Evolutionary conservation across 2,329 filamentous ascomycete genomes (phyloP).

Genomic region (Microsporum canis): DNA sequence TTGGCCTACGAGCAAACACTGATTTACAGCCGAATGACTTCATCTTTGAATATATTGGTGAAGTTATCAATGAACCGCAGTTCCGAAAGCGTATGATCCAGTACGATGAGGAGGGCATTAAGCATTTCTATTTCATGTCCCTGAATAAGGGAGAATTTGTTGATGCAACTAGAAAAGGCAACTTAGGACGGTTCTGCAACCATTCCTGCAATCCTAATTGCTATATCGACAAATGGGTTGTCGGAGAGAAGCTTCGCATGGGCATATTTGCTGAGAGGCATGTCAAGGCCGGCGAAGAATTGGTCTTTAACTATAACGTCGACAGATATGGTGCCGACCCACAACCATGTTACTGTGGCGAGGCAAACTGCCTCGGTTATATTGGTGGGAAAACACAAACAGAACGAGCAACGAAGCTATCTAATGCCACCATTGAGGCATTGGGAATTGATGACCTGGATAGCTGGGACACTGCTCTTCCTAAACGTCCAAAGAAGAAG

Average conservation of each 20-base stretch:
- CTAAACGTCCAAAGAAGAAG: constrained; percentile 88
- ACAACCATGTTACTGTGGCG: constrained; percentile 91
- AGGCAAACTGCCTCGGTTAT: constrained; percentile 88
- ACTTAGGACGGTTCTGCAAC: constrained; percentile 94
- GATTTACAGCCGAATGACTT: constrained; percentile 76
- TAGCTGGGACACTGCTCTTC: constrained; percentile 79
- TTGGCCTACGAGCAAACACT: constrained; percentile 70
- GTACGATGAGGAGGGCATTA: constrained; percentile 93
- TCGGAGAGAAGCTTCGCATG: constrained; percentile 95
- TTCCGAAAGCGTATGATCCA: constrained; percentile 85
- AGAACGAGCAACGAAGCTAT: constrained; percentile 83
- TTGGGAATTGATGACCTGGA: constrained; percentile 89
- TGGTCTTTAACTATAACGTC: constrained; percentile 99
- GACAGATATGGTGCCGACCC: constrained; percentile 95
- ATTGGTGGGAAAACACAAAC: constrained; percentile 98
- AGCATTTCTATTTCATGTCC: constrained; percentile 99
- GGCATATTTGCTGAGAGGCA: constrained; percentile 87
- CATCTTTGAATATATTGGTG: constrained; percentile 95
- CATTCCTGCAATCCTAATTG: constrained; percentile 98
- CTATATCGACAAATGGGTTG: constrained; percentile 99
- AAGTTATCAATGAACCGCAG: constrained; percentile 86
- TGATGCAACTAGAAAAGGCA: constrained; percentile 92
- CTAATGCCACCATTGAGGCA: constrained; percentile 80
- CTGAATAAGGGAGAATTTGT: constrained; percentile 93
- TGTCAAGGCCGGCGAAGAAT: constrained; percentile 79